These are phyloP conservation scores for Cordyceps tenuipes DNA, from an alignment of 2,329 filamentous ascomycete genomes.

Conservation along the genomic window DNA sequence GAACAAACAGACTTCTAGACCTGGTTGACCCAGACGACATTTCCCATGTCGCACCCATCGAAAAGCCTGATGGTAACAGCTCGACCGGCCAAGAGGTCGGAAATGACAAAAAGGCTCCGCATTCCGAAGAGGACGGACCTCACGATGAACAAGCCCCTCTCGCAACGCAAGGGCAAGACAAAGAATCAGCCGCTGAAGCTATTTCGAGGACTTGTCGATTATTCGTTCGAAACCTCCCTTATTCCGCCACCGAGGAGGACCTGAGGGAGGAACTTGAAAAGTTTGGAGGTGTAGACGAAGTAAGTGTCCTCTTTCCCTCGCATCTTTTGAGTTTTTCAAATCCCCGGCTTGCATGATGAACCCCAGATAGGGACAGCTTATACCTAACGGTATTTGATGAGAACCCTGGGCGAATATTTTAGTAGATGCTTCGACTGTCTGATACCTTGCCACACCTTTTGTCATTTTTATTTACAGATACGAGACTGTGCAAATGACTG, in stretches of 20 bases:
- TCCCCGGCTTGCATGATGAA: constrained; percentile 66
- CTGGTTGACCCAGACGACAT: constrained; percentile 67
- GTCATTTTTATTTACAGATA: constrained; percentile 16
- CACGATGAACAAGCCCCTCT: constrained; percentile 20
- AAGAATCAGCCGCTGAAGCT: constrained; percentile 42
- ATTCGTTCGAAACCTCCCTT: constrained; percentile 85
- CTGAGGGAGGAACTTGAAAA: constrained; percentile 61
- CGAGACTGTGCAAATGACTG: constrained; percentile 17
- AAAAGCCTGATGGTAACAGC: constrained; percentile 6
- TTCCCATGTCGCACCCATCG: constrained; percentile 14
- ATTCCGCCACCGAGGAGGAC: constrained; percentile 68
- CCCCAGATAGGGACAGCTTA: constrained; percentile 99
- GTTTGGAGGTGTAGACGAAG: constrained; percentile 78
- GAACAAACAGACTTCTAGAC: constrained; percentile 79
- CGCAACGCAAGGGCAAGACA: constrained; percentile 21
- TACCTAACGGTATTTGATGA: constrained; percentile 81
- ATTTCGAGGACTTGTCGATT: constrained; percentile 68
- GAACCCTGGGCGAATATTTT: constrained; percentile 88
- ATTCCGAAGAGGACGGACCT: constrained; percentile 23
- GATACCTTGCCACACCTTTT: constrained; percentile 37
- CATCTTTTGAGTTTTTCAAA: constrained; percentile 11
- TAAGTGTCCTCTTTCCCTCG: constrained; percentile 42
- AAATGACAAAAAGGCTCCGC: constrained; percentile 16
- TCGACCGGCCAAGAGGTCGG: constrained; percentile 5
- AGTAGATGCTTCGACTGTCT: constrained; percentile 98